Evolutionary conservation across 208 protist species (phyloP).

Genomic region (Leishmania guyanensis): DNA sequence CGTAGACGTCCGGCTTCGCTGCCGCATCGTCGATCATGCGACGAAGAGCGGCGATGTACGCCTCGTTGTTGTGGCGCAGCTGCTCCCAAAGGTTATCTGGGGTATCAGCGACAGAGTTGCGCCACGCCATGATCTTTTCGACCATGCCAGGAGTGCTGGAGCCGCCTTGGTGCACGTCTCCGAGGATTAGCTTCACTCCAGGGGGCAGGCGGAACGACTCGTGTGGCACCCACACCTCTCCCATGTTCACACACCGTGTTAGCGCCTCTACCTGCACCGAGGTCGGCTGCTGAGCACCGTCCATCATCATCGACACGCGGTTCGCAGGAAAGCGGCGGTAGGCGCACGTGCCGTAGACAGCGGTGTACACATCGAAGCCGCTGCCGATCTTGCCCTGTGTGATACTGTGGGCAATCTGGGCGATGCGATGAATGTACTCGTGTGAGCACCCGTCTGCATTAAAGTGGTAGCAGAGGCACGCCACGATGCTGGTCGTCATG

Average conservation of each 20-base stretch:
- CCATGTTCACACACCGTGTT: slow-evolving; percentile 50
- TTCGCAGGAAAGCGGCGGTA: slow-evolving; percentile 90
- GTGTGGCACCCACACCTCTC: slow-evolving; percentile 65
- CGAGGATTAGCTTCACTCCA: slow-evolving; percentile 88
- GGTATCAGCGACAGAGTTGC: slow-evolving; percentile 42
- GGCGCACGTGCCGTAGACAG: slow-evolving; percentile 92
- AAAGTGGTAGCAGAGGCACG: slow-evolving; percentile 78
- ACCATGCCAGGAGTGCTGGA: slow-evolving; percentile 96
- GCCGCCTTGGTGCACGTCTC: slow-evolving; percentile 90
- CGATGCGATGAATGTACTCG: slow-evolving; percentile 90
- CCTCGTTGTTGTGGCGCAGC: slow-evolving; percentile 69
- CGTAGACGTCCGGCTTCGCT: slow-evolving; percentile 28
- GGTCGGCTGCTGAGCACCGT: slow-evolving; percentile 33
- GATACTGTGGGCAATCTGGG: slow-evolving; percentile 93
- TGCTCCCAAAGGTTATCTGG: slow-evolving; percentile 72
- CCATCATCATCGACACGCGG: slow-evolving; percentile 63
- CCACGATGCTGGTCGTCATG: slow-evolving; percentile 92
- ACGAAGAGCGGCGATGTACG: slow-evolving; percentile 61
- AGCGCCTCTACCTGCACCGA: slow-evolving; percentile 49
- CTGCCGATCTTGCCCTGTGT: slow-evolving; percentile 97
- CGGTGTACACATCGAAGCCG: slow-evolving; percentile 97
- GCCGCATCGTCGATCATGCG: slow-evolving; percentile 32
- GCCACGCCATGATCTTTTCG: slow-evolving; percentile 92
- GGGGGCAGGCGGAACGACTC: slow-evolving; percentile 75
- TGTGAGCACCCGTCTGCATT: slow-evolving; percentile 10